Base-by-base conservation (phyloP, 176 grass and related monocot species). In the Triticum urartu region DNA sequence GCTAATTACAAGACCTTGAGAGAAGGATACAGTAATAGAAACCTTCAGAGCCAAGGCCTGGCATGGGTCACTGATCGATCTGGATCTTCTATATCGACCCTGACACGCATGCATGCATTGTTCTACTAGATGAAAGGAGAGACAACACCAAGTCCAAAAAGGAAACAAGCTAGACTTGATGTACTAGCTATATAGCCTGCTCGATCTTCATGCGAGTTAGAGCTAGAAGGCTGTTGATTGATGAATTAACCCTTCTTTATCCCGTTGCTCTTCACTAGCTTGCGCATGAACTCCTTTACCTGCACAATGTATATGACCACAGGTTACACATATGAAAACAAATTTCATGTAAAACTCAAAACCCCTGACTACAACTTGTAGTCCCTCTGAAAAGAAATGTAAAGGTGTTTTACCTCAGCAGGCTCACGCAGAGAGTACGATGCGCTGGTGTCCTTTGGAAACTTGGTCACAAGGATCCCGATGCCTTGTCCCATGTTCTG, bases 381-480 rank as follows among this genome's bases (percentile, higher is more conserved):
- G 42, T 43, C 38, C 8, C 38, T 39, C 36, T 38, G 6, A 39
- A 43, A 43, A 11, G 42, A 43, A 43, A 43, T 43, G 11, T 43
- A 43, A 11, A 43, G 10, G 10, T 43, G 42, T 43, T 43, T 43
- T 43, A 95, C 95, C 93, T 98, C 95, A 3, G 88, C 81, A 64
- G 95, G 95, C 62, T 95, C 95, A 28, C 68, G 78, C 52, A 98
- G 89, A 61, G 93, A 92, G 75, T 93, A 95, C 64, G 91, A 93
- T 32, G 95, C 95, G 40, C 72, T 90, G 24, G 95, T 98, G 56
- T 98, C 93, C 74, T 98, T 98, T 1, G 95, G 93, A 75, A 91
- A 70, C 61, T 98, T 98, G 71, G 93, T 89, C 47, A 98, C 95
- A 63, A 98, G 93, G 76, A 98, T 98, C 45, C 95, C 95, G 1